Base-by-base conservation (phyloP, 2,329 filamentous ascomycete genomes). In the Sporothrix pseudoabietina region DNA sequence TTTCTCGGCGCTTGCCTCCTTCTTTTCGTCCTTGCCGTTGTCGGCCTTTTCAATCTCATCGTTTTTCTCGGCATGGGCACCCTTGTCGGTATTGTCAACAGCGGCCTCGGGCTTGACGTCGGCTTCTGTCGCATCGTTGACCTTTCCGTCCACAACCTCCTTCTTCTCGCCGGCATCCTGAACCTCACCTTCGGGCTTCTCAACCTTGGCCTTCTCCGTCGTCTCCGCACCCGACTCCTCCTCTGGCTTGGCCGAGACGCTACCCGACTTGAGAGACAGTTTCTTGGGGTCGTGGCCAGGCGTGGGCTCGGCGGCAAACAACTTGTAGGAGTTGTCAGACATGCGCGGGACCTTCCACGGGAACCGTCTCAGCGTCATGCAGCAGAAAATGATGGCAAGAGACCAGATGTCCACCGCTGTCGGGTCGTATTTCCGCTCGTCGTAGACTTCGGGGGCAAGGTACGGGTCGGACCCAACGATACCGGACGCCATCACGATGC, bases 381-480 rank as follows among this genome's bases (percentile, higher is more conserved):
- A 99, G 82, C 96, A 98, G 83, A 95, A 99, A 72, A 99, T 98
- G 78, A 99, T 99, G 22, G 95, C 96, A 74, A 99, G 86, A 12
- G 96, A 99, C 96, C 96, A 99, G 74, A 99, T 94, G 82, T 99
- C 96, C 0, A 95, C 93, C 7, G 94, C 93, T 75, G 94, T 92
- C 0, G 96, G 94, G 79, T 99, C 94, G 80, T 99, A 99, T 79
- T 94, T 94, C 76, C 92, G 90, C 75, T 94, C 89, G 76, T 98
- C 94, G 79, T 98, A 98, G 0, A 99, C 96, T 82, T 99, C 96
- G 0, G 96, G 96, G 0, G 96, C 96, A 59, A 99, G 88, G 80
- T 99, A 99, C 3, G 96, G 96, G 83, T 99, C 96, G 10, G 96
- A 89, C 85, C 94, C 82, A 83, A 98, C 88, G 75, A 90, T 88